Evolutionary conservation across 2,329 filamentous ascomycete species (phyloP).

Genomic region (Thermochaetoides dissita): DNA sequence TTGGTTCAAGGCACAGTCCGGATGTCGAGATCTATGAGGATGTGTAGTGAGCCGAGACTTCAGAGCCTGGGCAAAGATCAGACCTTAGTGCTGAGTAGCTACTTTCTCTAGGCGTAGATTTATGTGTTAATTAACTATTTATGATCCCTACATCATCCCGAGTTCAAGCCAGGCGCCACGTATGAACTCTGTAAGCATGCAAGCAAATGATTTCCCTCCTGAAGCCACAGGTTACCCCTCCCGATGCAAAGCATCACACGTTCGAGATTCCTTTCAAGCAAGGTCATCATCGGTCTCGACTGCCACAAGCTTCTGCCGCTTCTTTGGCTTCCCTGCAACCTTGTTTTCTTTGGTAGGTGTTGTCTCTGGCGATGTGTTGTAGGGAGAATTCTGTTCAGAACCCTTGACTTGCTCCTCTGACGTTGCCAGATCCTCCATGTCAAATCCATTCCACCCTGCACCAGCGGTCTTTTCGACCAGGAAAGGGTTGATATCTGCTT

Average conservation of each 20-base stretch:
- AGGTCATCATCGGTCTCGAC: constrained; percentile 12
- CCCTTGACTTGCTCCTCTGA: constrained; percentile 1
- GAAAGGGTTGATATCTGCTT: constrained; percentile 37
- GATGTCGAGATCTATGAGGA: too few species aligned
- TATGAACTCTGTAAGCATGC: too few species aligned
- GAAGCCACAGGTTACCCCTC: background rate
- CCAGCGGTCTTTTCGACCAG: constrained; percentile 43
- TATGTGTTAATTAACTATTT: too few species aligned
- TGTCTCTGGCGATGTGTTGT: constrained; percentile 2
- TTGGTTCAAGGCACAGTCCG: too few species aligned
- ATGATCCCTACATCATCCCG: too few species aligned
- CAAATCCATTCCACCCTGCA: constrained; percentile 16
- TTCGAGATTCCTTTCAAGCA: background rate
- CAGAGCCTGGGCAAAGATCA: too few species aligned
- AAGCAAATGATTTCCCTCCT: too few species aligned
- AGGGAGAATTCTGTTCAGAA: background rate
- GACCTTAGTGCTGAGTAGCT: too few species aligned
- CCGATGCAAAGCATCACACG: background rate
- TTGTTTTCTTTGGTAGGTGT: constrained; percentile 5
- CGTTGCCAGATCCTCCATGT: constrained; percentile 2
- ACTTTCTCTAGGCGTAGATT: too few species aligned
- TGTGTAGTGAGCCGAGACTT: too few species aligned
- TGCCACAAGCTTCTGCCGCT: constrained; percentile 10
- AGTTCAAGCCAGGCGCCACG: too few species aligned
- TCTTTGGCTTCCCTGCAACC: constrained; percentile 6